Conservation (phyloP, 129 eudicot genomes). For the Artemisia annua region DNA sequence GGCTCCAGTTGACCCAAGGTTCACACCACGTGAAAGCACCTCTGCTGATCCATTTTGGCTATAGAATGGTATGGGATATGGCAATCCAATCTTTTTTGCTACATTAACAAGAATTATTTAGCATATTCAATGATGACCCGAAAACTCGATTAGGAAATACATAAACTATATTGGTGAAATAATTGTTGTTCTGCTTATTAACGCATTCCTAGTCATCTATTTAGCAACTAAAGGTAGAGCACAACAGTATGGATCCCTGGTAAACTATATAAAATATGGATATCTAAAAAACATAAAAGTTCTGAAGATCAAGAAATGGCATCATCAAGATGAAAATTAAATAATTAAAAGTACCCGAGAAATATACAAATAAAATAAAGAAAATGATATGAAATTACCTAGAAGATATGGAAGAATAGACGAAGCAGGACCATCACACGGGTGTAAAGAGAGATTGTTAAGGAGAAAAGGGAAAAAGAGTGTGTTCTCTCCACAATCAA, state of each 20-base stretch:
- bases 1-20: constrained; percentile 66
- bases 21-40: constrained; percentile 44
- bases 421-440: constrained; percentile 61
- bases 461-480: constrained; percentile 52
- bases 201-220: no score
- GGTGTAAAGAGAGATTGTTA: constrained; percentile 50
- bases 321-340: neutral
- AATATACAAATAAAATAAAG: neutral
- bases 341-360: neutral
- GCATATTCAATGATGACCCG: no score
- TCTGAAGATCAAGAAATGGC: neutral
- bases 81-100: constrained; percentile 61
- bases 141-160: neutral
- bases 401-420: constrained; percentile 61
- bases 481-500: constrained; percentile 77
- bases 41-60: constrained; percentile 56
- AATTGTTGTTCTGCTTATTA: neutral
- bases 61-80: constrained; percentile 52
- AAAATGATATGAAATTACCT: constrained; percentile 35
- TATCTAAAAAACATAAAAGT: no score
- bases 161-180: neutral
- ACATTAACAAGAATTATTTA: constrained; percentile 22
- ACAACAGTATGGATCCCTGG: no score
- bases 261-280: no score
- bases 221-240: no score